These are phyloP conservation scores for Hamigera avellanea DNA, from an alignment of 495 filamentous ascomycete genomes.

Conservation along the genomic window DNA sequence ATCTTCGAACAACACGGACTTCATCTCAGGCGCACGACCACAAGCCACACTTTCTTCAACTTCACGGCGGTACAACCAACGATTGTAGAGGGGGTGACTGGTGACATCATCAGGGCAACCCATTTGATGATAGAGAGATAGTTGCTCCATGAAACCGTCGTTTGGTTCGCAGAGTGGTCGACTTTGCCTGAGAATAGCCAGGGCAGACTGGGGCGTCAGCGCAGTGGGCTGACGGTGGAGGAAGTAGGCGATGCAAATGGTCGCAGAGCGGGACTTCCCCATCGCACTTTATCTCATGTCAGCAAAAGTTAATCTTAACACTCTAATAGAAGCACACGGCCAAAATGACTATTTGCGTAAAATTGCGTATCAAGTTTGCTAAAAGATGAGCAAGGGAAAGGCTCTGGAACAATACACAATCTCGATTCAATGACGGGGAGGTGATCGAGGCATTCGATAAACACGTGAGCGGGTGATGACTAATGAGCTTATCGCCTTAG, in stretches of 20 bases:
- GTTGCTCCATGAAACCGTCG: conserved; percentile 74
- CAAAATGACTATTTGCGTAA: too few species aligned
- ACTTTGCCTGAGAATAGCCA: conserved; percentile 47
- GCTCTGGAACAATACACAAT: too few species aligned
- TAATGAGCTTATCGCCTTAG: too few species aligned
- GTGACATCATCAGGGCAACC: conserved; percentile 60
- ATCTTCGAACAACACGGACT: conserved; percentile 74
- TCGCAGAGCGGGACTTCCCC: conserved; percentile 88
- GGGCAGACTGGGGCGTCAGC: conserved; percentile 46
- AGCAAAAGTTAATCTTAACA: neutral
- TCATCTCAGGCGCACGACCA: conserved; percentile 59
- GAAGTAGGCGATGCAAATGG: conserved; percentile 74
- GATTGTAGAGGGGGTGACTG: conserved; percentile 62
- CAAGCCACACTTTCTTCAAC: conserved; percentile 61
- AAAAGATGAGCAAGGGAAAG: too few species aligned
- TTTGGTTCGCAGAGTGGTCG: conserved; percentile 78
- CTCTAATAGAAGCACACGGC: neutral
- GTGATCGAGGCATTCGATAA: too few species aligned
- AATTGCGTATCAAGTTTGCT: too few species aligned
- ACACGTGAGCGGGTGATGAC: too few species aligned
- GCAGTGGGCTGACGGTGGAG: conserved; percentile 46
- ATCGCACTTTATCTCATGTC: conserved; percentile 76
- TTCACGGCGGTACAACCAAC: conserved; percentile 76
- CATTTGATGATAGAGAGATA: conserved; percentile 80
- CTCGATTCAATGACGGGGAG: too few species aligned